These are phyloP conservation scores for Tilletiopsis washingtonensis DNA, from an alignment of 1,284 basidiomycete genomes.

Conservation along the genomic window DNA sequence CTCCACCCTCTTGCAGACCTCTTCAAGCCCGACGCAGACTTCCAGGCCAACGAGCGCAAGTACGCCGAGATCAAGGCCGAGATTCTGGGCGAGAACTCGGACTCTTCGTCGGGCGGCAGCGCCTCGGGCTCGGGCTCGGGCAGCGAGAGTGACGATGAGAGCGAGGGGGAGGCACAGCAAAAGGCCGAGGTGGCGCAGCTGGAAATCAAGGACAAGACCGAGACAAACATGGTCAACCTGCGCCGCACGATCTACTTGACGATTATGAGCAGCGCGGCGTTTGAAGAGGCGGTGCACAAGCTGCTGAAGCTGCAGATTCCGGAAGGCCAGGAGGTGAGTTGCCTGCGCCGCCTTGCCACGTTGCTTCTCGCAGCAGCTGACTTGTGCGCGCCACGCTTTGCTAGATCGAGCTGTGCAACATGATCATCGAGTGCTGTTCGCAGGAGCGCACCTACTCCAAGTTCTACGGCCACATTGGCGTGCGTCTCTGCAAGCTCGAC, in stretches of 20 bases:
- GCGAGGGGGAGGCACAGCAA: conserved; percentile 61
- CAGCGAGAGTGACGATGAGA: conserved; percentile 52
- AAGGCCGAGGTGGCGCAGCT: conserved; percentile 40
- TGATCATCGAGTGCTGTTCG: conserved; percentile 99
- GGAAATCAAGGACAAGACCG: conserved; percentile 88
- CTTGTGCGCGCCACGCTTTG: neutral
- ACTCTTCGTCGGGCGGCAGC: conserved; percentile 16
- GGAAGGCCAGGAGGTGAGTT: conserved; percentile 79
- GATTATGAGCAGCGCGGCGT: conserved; percentile 69
- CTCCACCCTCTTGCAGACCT: too few relatives aligned
- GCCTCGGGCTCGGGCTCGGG: conserved; percentile 15
- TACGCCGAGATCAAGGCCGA: conserved; percentile 86
- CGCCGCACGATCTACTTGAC: conserved; percentile 90
- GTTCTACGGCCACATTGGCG: conserved; percentile 91
- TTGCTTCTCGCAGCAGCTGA: neutral
- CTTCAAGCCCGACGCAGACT: conserved; percentile 89
- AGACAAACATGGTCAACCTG: conserved; percentile 90
- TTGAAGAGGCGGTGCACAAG: conserved; percentile 98
- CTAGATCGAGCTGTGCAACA: conserved; percentile 92
- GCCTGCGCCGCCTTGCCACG: neutral
- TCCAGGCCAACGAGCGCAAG: conserved; percentile 82
- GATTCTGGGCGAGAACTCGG: conserved; percentile 63
- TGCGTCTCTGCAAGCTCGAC: conserved; percentile 92
- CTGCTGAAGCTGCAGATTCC: conserved; percentile 83
- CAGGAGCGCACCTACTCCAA: conserved; percentile 94